phyloP scores from a whole-genome alignment of 306 rosid genomes.

The Cicer bijugum region DNA sequence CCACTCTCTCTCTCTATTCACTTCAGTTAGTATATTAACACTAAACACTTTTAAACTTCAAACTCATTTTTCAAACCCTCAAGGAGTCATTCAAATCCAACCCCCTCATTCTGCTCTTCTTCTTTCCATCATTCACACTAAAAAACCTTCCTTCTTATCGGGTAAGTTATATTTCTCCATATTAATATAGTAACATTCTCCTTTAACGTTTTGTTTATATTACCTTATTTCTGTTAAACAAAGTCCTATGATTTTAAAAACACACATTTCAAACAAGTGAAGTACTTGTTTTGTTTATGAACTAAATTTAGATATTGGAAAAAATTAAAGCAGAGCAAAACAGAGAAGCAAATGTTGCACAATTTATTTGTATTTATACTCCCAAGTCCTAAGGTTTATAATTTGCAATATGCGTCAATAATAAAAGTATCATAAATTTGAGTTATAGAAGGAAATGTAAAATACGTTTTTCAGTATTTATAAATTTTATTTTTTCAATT shows the following conservation, averaged over 20 bases:
- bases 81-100: constrained; percentile 26
- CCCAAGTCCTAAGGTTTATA: not conserved
- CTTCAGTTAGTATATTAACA: not conserved
- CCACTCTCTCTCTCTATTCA: constrained; percentile 36
- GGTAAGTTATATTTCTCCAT: constrained; percentile 32
- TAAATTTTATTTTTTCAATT: too few species aligned
- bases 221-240: not conserved
- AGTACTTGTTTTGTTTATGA: not conserved
- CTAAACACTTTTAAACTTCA: constrained; percentile 14
- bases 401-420: too few species aligned
- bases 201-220: not conserved
- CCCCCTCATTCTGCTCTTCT: not conserved
- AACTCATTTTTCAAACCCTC: not conserved
- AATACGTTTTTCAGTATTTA: too few species aligned
- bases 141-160: not conserved
- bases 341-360: not conserved
- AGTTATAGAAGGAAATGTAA: not conserved
- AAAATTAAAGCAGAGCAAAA: not conserved
- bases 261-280: not conserved
- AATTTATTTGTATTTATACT: too few species aligned
- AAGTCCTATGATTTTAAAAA: not conserved
- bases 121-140: not conserved
- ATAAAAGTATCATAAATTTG: not conserved
- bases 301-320: not conserved
- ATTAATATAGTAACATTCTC: too few species aligned